Conservation (phyloP, 2,329 filamentous ascomycete species). For the Fusarium torreyae region DNA sequence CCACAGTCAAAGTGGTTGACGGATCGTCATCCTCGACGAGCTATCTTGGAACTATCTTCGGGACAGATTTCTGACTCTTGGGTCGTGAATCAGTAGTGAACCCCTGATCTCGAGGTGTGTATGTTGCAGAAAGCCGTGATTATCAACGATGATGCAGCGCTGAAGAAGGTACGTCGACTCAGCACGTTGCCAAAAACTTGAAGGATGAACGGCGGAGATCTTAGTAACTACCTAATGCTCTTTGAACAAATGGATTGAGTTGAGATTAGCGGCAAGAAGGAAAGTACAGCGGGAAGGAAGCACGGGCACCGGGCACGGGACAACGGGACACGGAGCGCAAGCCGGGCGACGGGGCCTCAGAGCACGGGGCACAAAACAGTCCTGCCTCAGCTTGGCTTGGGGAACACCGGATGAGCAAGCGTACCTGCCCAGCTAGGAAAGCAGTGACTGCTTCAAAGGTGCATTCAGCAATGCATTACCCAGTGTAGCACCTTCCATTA, state of each 20-base stretch:
- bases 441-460: conserved; percentile 23
- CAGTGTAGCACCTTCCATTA: conserved; percentile 12
- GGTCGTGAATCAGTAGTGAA: conserved; percentile 25
- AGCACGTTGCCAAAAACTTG: not conserved
- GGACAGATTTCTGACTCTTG: conserved; percentile 33
- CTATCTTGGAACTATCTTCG: conserved; percentile 37
- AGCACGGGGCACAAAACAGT: conserved; percentile 38
- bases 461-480: conserved; percentile 6
- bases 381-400: conserved; percentile 5
- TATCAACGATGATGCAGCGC: not conserved
- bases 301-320: conserved; percentile 36
- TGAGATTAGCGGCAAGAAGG: conserved; percentile 31
- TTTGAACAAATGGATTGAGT: conserved; percentile 11
- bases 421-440: conserved; percentile 43
- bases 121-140: not conserved
- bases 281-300: conserved; percentile 39
- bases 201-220: conserved; percentile 6
- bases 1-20: conserved; percentile 43
- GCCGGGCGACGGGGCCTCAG: conserved; percentile 35
- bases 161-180: not conserved
- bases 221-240: not conserved
- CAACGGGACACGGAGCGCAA: conserved; percentile 36
- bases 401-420: conserved; percentile 25
- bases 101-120: conserved; percentile 10
- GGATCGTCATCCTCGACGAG: conserved; percentile 42